A percentile compares a stretch with the other conserved stretches of the same genome.
Evolutionary conservation across 495 filamentous ascomycete genomes (phyloP).

Genomic region (Penicillium desertorum): DNA sequence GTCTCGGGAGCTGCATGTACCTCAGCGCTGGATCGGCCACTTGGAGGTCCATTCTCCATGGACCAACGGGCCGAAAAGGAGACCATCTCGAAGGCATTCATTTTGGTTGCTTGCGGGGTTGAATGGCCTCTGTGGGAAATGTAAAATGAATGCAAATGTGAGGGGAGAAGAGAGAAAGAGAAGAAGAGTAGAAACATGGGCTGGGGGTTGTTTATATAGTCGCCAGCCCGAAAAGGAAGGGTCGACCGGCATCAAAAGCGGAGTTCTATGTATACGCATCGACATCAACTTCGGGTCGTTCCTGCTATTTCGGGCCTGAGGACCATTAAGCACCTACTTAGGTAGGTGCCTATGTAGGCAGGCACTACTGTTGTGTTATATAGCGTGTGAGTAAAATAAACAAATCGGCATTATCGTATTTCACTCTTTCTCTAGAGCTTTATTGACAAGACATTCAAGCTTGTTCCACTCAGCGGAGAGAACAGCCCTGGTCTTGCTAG

Average conservation of each 20-base stretch:
- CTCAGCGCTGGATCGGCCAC: neutral
- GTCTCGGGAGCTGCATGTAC: neutral
- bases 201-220: neutral
- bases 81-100: neutral
- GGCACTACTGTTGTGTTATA: neutral
- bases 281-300: neutral
- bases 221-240: neutral
- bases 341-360: no score
- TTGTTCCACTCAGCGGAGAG: slow-evolving; percentile 40
- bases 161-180: neutral
- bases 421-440: slow-evolving; percentile 29
- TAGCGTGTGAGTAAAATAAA: neutral
- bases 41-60: neutral
- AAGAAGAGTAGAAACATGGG: neutral
- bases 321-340: neutral
- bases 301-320: neutral
- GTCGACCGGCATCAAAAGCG: neutral
- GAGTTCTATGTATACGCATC: neutral
- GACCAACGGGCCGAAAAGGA: neutral
- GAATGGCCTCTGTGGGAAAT: neutral
- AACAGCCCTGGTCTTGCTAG: slow-evolving; percentile 23
- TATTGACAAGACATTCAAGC: slow-evolving; percentile 32
- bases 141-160: neutral
- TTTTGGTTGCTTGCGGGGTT: neutral
- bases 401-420: neutral